Conservation (phyloP, 202 grass and related monocot genomes). For the Panicum hallii region DNA sequence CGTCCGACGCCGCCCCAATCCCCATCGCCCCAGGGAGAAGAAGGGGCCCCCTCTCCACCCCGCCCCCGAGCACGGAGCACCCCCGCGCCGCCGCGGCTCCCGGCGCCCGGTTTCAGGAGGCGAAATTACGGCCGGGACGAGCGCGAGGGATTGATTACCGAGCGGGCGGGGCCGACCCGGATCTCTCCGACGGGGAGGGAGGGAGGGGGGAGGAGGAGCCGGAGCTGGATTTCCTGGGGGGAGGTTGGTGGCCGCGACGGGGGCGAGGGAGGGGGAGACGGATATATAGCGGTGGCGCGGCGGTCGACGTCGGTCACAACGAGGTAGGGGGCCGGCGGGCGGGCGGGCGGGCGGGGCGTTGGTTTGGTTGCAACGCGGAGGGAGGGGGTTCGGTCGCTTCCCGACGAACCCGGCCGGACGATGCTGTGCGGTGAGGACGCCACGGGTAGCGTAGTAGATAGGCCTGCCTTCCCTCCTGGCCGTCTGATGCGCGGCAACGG, state of each 20-base stretch:
- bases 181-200: constrained; percentile 36
- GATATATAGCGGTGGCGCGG: constrained; percentile 35
- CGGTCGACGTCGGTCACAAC: constrained; percentile 49
- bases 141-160: background rate
- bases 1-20: constrained; percentile 69
- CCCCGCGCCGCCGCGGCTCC: background rate
- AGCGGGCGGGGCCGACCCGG: constrained; percentile 25
- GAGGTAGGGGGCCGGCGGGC: background rate
- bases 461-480: background rate
- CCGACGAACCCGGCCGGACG: constrained; percentile 30
- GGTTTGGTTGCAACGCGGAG: constrained; percentile 12
- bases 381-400: background rate
- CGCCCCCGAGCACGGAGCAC: background rate
- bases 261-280: background rate
- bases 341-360: background rate
- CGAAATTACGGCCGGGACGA: background rate
- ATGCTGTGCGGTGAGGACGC: background rate
- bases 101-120: background rate
- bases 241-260: constrained; percentile 3
- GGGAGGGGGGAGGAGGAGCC: background rate
- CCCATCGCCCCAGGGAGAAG: constrained; percentile 44
- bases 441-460: background rate
- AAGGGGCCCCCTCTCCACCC: background rate
- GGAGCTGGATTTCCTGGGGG: background rate
- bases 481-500: background rate